Evolutionary conservation across 2,329 filamentous ascomycete species (phyloP).

Genomic region (Colletotrichum eremochloae): DNA sequence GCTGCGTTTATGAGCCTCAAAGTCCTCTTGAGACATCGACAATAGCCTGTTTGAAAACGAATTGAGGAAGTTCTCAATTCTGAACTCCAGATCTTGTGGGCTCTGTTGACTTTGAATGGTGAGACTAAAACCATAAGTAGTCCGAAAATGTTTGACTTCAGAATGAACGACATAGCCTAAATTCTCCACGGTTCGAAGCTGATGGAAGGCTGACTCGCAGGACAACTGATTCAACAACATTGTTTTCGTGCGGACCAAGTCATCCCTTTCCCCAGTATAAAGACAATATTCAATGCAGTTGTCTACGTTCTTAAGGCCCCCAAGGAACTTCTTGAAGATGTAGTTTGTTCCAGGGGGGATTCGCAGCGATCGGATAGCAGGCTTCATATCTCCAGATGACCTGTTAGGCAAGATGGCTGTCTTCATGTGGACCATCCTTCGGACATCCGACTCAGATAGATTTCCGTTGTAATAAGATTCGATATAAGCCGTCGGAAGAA

Average conservation of each 20-base stretch:
- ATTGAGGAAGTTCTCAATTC: constrained; percentile 86
- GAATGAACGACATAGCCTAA: constrained; percentile 97
- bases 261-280: constrained; percentile 76
- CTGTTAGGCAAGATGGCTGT: constrained; percentile 81
- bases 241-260: constrained; percentile 79
- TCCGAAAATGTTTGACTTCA: constrained; percentile 77
- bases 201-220: constrained; percentile 93
- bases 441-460: no score
- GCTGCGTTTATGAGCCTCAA: no score
- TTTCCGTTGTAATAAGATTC: no score
- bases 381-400: constrained; percentile 84
- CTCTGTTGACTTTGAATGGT: constrained; percentile 94
- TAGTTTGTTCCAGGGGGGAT: constrained; percentile 86
- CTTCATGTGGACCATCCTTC: constrained; percentile 83
- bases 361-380: constrained; percentile 80
- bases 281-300: constrained; percentile 86
- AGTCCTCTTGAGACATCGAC: no score
- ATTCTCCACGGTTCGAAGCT: constrained; percentile 95
- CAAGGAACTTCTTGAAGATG: constrained; percentile 83
- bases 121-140: constrained; percentile 87
- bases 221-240: constrained; percentile 90
- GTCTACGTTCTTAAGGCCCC: constrained; percentile 94
- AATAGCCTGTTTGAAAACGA: no score
- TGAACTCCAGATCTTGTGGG: constrained; percentile 84
- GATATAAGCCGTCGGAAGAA: no score